A percentile compares a stretch with the other conserved stretches of the same genome.
Conservation (phyloP, 768 basidiomycete genomes). For the Tylopilus plumbeoviolaceoides region DNA sequence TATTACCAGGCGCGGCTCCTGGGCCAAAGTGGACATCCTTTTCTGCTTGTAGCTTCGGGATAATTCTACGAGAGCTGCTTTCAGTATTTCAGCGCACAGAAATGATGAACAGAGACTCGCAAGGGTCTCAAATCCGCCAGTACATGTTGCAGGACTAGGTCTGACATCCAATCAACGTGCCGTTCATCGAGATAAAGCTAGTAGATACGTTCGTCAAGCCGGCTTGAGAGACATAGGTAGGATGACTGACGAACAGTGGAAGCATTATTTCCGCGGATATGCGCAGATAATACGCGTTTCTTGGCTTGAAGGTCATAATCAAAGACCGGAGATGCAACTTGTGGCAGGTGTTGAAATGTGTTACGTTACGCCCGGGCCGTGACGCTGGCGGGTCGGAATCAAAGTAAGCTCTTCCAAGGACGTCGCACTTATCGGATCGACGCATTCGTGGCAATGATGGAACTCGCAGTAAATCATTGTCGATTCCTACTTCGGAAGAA, state of each 20-base stretch:
- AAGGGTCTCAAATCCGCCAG: conserved; percentile 73
- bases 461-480: no score
- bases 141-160: conserved; percentile 72
- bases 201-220: conserved; percentile 6
- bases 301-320: conserved; percentile 61
- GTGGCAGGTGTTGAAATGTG: no score
- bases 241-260: conserved; percentile 65
- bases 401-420: no score
- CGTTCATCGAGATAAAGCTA: conserved; percentile 85
- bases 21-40: conserved; percentile 40
- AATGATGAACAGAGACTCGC: conserved; percentile 33
- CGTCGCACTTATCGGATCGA: no score
- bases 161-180: conserved; percentile 91
- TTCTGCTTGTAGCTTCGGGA: conserved; percentile 64
- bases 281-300: conserved; percentile 81
- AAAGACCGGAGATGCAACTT: no score
- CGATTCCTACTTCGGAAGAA: no score
- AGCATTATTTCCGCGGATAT: conserved; percentile 68
- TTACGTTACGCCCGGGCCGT: no score
- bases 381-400: no score
- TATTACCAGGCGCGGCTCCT: conserved; percentile 40
- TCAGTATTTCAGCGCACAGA: background rate
- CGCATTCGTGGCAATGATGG: no score
- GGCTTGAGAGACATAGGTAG: background rate
- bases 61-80: conserved; percentile 42